A percentile compares a stretch with the other conserved stretches of the same genome.
phyloP scores from a whole-genome alignment of 331 rosid genomes.

The Saraca asoca region DNA sequence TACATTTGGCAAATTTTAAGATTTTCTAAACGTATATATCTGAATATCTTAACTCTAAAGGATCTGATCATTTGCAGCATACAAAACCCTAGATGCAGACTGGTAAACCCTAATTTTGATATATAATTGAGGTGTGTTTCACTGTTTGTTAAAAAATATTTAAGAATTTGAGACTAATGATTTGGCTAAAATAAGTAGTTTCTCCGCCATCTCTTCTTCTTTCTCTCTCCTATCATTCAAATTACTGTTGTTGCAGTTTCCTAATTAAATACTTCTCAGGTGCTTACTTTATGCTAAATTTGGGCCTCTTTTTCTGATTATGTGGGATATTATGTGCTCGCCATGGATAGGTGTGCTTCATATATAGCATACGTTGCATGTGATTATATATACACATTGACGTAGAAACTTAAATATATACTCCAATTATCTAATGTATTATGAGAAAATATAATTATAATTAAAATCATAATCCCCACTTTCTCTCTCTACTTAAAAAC shows the following conservation, averaged over 20 bases:
- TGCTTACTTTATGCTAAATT: conserved; percentile 49
- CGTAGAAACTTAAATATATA: conserved; percentile 26
- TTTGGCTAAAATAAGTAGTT: conserved; percentile 23
- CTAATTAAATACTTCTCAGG: conserved; percentile 49
- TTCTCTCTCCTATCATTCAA: conserved; percentile 57
- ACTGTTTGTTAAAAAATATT: background rate
- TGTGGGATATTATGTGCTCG: conserved; percentile 61
- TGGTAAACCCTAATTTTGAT: conserved; percentile 45
- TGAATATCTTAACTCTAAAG: no score
- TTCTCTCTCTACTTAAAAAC: conserved; percentile 10
- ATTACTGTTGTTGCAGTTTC: conserved; percentile 50
- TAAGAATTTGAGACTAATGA: conserved; percentile 25
- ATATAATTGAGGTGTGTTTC: background rate
- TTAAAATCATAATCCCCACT: background rate
- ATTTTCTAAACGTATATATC: no score
- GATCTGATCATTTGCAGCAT: conserved; percentile 2
- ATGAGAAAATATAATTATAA: conserved; percentile 1
- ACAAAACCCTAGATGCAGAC: conserved; percentile 40
- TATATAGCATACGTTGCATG: conserved; percentile 45
- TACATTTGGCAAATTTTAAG: no score
- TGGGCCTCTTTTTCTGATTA: conserved; percentile 49
- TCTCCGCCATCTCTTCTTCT: background rate
- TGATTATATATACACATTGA: conserved; percentile 36
- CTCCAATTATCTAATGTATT: conserved; percentile 25
- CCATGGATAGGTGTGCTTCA: conserved; percentile 36